Conservation (phyloP, 441 rosid genomes). For the Aquilaria agallochum region DNA sequence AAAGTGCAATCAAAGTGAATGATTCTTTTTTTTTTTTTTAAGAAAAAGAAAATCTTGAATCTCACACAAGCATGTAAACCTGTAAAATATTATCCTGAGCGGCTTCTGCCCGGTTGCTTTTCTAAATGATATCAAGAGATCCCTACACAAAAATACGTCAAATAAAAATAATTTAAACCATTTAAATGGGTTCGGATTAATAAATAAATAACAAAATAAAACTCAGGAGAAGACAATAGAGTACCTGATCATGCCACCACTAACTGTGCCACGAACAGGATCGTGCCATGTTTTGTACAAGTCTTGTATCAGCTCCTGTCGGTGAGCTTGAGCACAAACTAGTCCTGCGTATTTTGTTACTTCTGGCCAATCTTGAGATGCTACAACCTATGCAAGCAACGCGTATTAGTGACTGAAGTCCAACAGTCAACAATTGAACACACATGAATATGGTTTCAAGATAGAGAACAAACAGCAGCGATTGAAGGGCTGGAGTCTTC, state of each 20-base stretch:
- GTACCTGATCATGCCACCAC: conserved; percentile 99
- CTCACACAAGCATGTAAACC: conserved; percentile 28
- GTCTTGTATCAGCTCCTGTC: conserved; percentile 97
- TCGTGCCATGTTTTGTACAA: conserved; percentile 96
- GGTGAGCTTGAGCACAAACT: conserved; percentile 98
- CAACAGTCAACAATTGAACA: neutral
- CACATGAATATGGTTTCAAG: conserved; percentile 1
- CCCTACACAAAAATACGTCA: conserved; percentile 42
- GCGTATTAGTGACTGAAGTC: conserved; percentile 14
- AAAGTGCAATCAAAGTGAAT: too few species aligned
- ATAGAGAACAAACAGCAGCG: conserved; percentile 63
- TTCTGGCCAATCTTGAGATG: conserved; percentile 99
- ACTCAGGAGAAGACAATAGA: neutral
- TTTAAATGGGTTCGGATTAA: neutral
- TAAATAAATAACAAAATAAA: neutral
- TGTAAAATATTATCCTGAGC: conserved; percentile 85
- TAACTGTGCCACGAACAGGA: conserved; percentile 91
- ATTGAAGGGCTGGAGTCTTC: conserved; percentile 98
- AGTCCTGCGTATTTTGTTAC: conserved; percentile 96
- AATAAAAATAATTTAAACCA: neutral
- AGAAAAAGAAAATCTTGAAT: too few species aligned
- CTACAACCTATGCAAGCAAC: conserved; percentile 68
- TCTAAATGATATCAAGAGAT: conserved; percentile 85
- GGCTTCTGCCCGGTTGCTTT: conserved; percentile 99
- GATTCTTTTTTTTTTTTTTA: too few species aligned